Percentiles rank a stretch among this genome's conserved stretches.
Evolutionary conservation across 164 flowering plant genomes (phyloP).

Genomic region (Vitis rupestris): DNA sequence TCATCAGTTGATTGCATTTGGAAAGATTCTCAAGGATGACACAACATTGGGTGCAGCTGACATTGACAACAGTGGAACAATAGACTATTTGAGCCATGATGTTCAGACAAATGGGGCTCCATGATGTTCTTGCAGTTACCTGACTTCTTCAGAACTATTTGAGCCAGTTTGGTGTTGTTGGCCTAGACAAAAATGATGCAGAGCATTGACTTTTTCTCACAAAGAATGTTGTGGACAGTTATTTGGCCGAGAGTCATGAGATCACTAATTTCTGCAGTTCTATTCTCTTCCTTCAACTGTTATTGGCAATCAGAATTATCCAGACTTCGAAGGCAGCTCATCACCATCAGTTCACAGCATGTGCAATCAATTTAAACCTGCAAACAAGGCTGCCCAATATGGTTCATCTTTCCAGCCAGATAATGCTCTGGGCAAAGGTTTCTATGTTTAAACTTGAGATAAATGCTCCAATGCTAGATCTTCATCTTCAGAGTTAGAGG

Average conservation of each 20-base stretch:
- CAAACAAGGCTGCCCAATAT: too few relatives aligned
- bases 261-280: slow-evolving; percentile 57
- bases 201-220: slow-evolving; percentile 56
- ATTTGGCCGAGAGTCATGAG: slow-evolving; percentile 48
- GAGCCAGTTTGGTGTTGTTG: slow-evolving; percentile 41
- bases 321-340: slow-evolving; percentile 48
- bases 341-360: not conserved
- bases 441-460: too few relatives aligned
- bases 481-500: too few relatives aligned
- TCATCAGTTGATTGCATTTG: too few relatives aligned
- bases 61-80: too few relatives aligned
- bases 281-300: slow-evolving; percentile 58
- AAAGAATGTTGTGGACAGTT: slow-evolving; percentile 49
- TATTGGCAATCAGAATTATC: slow-evolving; percentile 47
- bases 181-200: slow-evolving; percentile 43
- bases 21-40: too few relatives aligned
- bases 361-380: too few relatives aligned
- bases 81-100: slow-evolving; percentile 29
- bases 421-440: too few relatives aligned
- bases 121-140: slow-evolving; percentile 53
- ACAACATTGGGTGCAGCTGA: too few relatives aligned
- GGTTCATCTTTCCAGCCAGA: too few relatives aligned
- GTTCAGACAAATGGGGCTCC: slow-evolving; percentile 48
- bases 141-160: slow-evolving; percentile 41
- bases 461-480: too few relatives aligned